Evolutionary conservation across 2,329 filamentous ascomycete genomes (phyloP), one percentile per base, ranked within the genome.

Genomic region (Aaosphaeria arxii): DNA sequence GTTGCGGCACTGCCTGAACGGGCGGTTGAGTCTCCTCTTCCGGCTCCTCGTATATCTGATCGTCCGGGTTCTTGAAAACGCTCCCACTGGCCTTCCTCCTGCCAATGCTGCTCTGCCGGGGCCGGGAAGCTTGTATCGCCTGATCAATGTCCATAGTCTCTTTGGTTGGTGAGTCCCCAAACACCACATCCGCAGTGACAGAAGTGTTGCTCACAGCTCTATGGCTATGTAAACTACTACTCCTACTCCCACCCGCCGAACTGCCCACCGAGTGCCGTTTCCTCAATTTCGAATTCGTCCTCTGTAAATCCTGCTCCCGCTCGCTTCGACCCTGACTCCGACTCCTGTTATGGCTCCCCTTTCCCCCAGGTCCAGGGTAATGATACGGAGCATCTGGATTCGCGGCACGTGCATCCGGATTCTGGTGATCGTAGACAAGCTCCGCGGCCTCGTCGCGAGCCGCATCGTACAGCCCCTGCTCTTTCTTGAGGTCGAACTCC

Each of bases 41-140:
- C 1, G 89, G 88, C 65, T 96, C 92, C 68, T 96, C 91, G 78
- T 90, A 96, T 51, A 96, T 91, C 62, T 89, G 85, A 64, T 91
- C 87, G 32, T 85, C 83, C 1, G 85, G 86, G 51, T 83, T 81
- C 55, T 78, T 77, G 64, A 89, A 91, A 1, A 84, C 80, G 46
- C 77, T 81, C 56, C 85, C 86, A 63, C 86, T 90, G 60, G 85
- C 80, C 56, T 88, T 87, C 51, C 87, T 80, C 69, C 82, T 85
- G 59, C 82, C 77, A 58, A 84, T 86, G 60, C 83, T 86, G 53
- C 84, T 84, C 32, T 80, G 81, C 38, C 82, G 76, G 28, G 75
- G 55, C 7, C 62, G 57, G 11, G 53, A 47, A 24, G 52, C 53
- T 43, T 51, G 50, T 11, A 43, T 28, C 44, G 47, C 45, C 11